phyloP scores from a whole-genome alignment of 108 stramenopile genomes.

The Nannochloropsis granulata region DNA sequence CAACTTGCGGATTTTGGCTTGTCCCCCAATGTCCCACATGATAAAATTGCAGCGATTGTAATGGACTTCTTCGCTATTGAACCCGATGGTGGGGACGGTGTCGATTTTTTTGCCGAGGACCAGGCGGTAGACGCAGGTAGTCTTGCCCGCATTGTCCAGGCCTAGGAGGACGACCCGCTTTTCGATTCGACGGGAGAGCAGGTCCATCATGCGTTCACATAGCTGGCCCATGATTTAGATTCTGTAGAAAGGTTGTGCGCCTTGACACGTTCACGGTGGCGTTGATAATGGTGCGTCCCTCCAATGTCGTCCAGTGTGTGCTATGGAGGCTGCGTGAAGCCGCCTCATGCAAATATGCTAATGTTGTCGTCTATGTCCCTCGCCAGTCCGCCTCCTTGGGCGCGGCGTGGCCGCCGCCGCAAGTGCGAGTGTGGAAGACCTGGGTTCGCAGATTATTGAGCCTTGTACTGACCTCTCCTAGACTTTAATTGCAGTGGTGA shows the following conservation, averaged over 20 bases:
- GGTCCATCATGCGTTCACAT: background rate
- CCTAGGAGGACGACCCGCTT: background rate
- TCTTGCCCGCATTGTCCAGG: background rate
- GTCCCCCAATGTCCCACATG: constrained; percentile 12
- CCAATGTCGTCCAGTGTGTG: too few relatives aligned
- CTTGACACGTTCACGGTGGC: too few relatives aligned
- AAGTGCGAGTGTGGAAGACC: too few relatives aligned
- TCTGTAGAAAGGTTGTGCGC: background rate
- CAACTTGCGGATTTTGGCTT: constrained; percentile 6
- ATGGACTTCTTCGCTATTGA: constrained; percentile 1
- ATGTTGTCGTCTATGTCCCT: too few relatives aligned
- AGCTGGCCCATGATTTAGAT: background rate
- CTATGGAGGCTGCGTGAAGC: too few relatives aligned
- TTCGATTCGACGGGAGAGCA: background rate
- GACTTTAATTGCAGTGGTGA: too few relatives aligned
- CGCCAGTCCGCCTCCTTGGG: too few relatives aligned
- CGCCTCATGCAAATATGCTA: too few relatives aligned
- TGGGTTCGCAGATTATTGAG: too few relatives aligned
- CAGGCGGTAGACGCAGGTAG: background rate
- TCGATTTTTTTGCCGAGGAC: background rate
- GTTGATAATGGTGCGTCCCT: too few relatives aligned
- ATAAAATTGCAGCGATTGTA: background rate
- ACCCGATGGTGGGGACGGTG: background rate
- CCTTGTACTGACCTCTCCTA: too few relatives aligned
- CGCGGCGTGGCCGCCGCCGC: too few relatives aligned